Evolutionary conservation across 805 yeast genomes (phyloP), one percentile per base, ranked within the genome.

Genomic region (Candida germanica): DNA sequence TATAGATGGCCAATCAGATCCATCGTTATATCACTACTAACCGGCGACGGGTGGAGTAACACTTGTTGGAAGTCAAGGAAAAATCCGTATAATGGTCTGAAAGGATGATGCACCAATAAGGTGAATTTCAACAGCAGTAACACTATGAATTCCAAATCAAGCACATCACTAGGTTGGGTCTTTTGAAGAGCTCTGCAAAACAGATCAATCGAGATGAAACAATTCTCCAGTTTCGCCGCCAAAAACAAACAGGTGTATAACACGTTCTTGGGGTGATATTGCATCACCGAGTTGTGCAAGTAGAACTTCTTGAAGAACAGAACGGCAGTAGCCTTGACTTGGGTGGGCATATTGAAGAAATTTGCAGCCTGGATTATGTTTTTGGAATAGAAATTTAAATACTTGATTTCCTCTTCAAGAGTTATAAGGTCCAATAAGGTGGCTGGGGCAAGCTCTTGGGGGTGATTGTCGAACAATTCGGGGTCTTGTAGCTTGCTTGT

Each of bases 191-290:
- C 75, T 37, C 75, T 73, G 37, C 86, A 80, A 54, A 91, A 89
- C 8, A 85, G 74, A 28, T 83, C 83, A 41, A 91, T 84, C 18
- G 95, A 77, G 20, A 93, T 83, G 60, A 89, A 91, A 56, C 78
- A 82, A 61, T 93, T 91, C 53, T 93, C 98, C 12, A 89, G 77
- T 59, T 93, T 93, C 28, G 96, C 89, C 5, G 97, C 96, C 22
- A 93, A 65, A 56, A 88, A 93, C 9, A 93, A 73, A 44, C 95
- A 83, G 5, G 71, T 62, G 43, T 61, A 74, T 61, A 93, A 70
- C 13, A 93, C 71, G 40, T 79, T 75, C 51, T 86, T 85, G 8
- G 98, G 98, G 50, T 87, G 93, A 50, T 75, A 77, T 46, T 87
- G 88, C 87, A 88, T 80, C 18, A 85, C 91, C 18, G 91, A 80